A percentile compares a stretch with the other conserved stretches of the same genome.
These are phyloP conservation scores for Pseudogymnoascus sp. DNA, from an alignment of 2,329 filamentous ascomycete genomes.

Conservation along the genomic window DNA sequence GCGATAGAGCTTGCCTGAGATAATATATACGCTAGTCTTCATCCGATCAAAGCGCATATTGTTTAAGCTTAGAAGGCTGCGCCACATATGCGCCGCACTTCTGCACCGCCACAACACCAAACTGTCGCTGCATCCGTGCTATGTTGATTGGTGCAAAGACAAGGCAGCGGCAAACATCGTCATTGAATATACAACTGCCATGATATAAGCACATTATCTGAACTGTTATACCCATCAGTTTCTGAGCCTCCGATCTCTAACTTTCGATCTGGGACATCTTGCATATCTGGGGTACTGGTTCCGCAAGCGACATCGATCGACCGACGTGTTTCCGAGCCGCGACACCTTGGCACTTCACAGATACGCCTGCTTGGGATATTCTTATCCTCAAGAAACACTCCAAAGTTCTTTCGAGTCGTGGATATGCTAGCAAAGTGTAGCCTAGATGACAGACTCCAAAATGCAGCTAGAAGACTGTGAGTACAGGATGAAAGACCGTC, in stretches of 20 bases:
- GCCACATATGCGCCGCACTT: not conserved
- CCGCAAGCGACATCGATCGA: not conserved
- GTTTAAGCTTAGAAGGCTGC: not conserved
- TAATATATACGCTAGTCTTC: not conserved
- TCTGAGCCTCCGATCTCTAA: not conserved
- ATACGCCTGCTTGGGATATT: not conserved
- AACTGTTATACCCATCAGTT: not conserved
- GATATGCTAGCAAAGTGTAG: conserved; percentile 53
- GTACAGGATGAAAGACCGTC: conserved; percentile 23
- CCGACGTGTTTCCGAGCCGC: not conserved
- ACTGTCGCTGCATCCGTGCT: conserved; percentile 3
- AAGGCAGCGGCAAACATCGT: not conserved
- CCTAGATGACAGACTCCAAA: conserved; percentile 64
- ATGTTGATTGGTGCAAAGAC: conserved; percentile 8
- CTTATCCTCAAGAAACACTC: conserved; percentile 2
- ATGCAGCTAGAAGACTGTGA: conserved; percentile 87
- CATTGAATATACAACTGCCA: conserved; percentile 1
- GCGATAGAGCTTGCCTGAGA: conserved; percentile 13
- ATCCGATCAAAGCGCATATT: not conserved
- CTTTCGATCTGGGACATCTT: not conserved
- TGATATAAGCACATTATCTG: conserved; percentile 7
- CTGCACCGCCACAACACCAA: conserved; percentile 9
- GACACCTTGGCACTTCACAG: not conserved
- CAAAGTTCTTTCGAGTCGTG: conserved; percentile 24
- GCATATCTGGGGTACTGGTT: not conserved